Conservation (phyloP, 23 red algal species). For the Gracilariopsis chorda region DNA sequence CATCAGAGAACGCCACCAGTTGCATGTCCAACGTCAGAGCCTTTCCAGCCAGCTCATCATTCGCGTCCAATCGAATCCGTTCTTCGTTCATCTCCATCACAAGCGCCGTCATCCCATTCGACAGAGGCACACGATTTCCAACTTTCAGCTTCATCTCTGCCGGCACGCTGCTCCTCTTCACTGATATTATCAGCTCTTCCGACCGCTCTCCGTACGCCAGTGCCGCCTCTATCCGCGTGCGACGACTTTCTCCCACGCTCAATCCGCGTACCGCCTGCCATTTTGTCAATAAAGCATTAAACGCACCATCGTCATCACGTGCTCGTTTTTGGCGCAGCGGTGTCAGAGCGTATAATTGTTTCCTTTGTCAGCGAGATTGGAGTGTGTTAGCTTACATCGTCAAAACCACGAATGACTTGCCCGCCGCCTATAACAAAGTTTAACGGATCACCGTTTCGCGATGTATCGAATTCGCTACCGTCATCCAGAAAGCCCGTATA, state of each 20-base stretch:
- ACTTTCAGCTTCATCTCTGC: constrained; percentile 22
- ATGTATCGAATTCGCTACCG: constrained; percentile 70
- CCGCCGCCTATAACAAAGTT: constrained; percentile 70
- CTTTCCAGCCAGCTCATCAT: constrained; percentile 74
- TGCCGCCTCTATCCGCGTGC: constrained; percentile 30
- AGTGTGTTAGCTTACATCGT: constrained; percentile 29
- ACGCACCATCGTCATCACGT: too few species aligned
- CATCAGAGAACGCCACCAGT: constrained; percentile 54
- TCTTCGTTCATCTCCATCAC: constrained; percentile 36
- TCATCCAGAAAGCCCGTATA: constrained; percentile 76
- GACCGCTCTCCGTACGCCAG: constrained; percentile 47
- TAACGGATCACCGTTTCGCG: constrained; percentile 55
- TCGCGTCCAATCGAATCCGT: constrained; percentile 54
- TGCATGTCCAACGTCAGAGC: constrained; percentile 76
- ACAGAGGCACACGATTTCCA: constrained; percentile 43
- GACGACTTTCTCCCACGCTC: constrained; percentile 36
- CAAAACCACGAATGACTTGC: constrained; percentile 68
- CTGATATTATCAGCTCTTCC: constrained; percentile 48
- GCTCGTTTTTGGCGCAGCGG: neutral
- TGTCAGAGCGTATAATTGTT: too few species aligned
- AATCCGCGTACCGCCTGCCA: constrained; percentile 47
- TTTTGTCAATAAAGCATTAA: neutral
- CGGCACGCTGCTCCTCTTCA: constrained; percentile 2
- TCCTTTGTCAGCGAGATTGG: too few species aligned
- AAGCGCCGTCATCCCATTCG: constrained; percentile 36